Evolutionary conservation across 768 basidiomycete genomes (phyloP).

Genomic region (Suillus bovinus): DNA sequence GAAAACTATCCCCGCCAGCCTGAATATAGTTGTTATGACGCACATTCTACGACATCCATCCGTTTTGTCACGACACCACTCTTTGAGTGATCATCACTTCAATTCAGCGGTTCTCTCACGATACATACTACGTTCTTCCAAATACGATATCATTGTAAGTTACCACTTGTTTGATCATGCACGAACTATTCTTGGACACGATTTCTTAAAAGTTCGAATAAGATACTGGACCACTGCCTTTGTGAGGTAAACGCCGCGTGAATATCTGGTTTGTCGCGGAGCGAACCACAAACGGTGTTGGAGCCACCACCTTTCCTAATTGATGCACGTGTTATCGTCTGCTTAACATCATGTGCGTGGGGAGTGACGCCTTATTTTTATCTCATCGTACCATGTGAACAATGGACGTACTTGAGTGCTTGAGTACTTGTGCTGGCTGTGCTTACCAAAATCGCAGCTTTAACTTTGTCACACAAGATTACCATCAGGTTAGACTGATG

Average conservation of each 20-base stretch:
- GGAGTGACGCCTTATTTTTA: neutral
- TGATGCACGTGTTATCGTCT: neutral
- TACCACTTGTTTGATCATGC: neutral
- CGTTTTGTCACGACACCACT: neutral
- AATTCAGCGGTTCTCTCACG: neutral
- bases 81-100: neutral
- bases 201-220: neutral
- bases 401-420: too few relatives aligned
- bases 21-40: conserved; percentile 9
- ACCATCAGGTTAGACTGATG: too few relatives aligned
- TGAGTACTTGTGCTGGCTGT: neutral
- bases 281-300: neutral
- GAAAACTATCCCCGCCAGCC: conserved; percentile 19
- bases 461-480: neutral
- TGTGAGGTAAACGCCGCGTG: neutral
- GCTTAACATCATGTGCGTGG: neutral
- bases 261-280: neutral
- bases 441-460: neutral
- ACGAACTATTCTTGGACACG: neutral
- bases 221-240: neutral
- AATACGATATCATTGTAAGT: neutral
- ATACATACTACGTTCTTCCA: neutral
- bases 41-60: neutral
- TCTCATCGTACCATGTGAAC: neutral
- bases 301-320: neutral